Evolutionary conservation across 805 yeast genomes (phyloP).

Genomic region (Ogataea trehalophila): DNA sequence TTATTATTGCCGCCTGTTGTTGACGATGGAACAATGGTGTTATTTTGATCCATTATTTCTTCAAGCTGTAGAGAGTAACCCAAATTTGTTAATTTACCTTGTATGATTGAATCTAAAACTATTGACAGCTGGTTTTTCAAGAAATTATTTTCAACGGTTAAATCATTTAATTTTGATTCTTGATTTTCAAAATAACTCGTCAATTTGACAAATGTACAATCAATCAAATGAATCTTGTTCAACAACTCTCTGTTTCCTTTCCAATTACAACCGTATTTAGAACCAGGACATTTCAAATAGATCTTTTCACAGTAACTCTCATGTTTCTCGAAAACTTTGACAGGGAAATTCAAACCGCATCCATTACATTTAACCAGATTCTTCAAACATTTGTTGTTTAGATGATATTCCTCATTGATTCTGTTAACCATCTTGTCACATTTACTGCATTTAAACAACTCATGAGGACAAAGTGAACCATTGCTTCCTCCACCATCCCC

Average conservation of each 20-base stretch:
- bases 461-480: slow-evolving; percentile 36
- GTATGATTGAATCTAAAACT: slow-evolving; percentile 42
- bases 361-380: slow-evolving; percentile 35
- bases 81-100: slow-evolving; percentile 45
- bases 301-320: slow-evolving; percentile 37
- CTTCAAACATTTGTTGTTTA: slow-evolving; percentile 34
- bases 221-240: slow-evolving; percentile 23
- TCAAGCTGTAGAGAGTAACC: slow-evolving; percentile 45
- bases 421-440: slow-evolving; percentile 31
- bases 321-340: slow-evolving; percentile 36
- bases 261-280: slow-evolving; percentile 48
- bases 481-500: neutral
- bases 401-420: slow-evolving; percentile 32
- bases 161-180: slow-evolving; percentile 24
- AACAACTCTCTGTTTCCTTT: slow-evolving; percentile 30
- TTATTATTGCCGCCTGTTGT: slow-evolving; percentile 1
- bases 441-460: slow-evolving; percentile 30
- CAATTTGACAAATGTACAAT: slow-evolving; percentile 27
- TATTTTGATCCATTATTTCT: slow-evolving; percentile 31
- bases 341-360: slow-evolving; percentile 40
- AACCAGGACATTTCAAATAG: slow-evolving; percentile 42
- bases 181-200: slow-evolving; percentile 23
- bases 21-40: slow-evolving; percentile 10
- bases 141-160: slow-evolving; percentile 34
- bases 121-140: slow-evolving; percentile 41